Percentiles rank a stretch among this genome's conserved stretches.
phyloP scores from a whole-genome alignment of 257 asterid species.

The Mitragyna speciosa region DNA sequence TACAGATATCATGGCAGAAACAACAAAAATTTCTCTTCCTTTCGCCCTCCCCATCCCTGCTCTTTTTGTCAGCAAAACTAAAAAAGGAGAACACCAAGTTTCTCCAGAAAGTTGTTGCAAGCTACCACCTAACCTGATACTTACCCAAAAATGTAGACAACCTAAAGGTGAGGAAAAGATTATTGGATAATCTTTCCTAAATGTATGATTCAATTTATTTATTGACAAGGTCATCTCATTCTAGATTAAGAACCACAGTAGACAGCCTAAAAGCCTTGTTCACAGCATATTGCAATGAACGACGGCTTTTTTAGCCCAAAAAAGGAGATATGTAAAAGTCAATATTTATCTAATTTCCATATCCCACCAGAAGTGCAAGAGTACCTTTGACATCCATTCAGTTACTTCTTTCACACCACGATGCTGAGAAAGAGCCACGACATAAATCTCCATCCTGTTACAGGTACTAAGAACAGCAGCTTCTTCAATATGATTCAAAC shows the following conservation, averaged over 20 bases:
- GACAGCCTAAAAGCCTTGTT: not conserved
- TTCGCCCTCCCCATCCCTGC: not conserved
- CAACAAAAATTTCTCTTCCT: not conserved
- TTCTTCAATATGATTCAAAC: constrained; percentile 87
- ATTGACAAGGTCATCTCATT: not conserved
- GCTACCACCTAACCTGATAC: not conserved
- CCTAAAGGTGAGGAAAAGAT: not conserved
- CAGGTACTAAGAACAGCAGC: constrained; percentile 98
- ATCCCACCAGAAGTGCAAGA: not conserved
- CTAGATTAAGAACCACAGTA: not conserved
- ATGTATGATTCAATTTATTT: not conserved
- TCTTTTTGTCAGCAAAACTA: not conserved
- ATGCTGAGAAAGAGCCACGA: constrained; percentile 88
- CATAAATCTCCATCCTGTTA: constrained; percentile 91
- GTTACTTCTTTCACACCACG: constrained; percentile 97
- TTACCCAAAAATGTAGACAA: not conserved
- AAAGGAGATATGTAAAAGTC: constrained; percentile 7
- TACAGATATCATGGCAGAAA: not conserved
- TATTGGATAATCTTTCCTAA: not conserved
- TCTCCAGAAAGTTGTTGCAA: not conserved
- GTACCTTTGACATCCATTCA: constrained; percentile 96
- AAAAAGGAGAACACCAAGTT: not conserved
- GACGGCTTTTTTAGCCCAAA: not conserved
- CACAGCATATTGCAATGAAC: not conserved
- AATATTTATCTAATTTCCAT: not conserved